These are phyloP conservation scores for Nothophytophthora sp. DNA, from an alignment of 352 stramenopile genomes.

Conservation along the genomic window DNA sequence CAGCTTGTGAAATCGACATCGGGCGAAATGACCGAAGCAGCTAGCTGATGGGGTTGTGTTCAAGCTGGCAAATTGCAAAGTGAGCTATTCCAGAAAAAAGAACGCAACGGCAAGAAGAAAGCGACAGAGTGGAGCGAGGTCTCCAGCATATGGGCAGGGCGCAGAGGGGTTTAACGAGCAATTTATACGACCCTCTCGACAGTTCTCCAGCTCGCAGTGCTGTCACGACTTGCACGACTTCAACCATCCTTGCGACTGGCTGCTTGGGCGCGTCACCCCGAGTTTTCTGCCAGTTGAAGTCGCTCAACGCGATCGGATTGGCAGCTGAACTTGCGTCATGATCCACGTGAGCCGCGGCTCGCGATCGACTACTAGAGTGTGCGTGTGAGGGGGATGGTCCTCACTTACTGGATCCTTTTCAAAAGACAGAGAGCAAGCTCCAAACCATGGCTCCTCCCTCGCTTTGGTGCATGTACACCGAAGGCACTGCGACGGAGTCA, in stretches of 20 bases:
- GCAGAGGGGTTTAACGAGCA: too few relatives aligned
- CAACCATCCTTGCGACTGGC: neutral
- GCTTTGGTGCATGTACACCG: too few relatives aligned
- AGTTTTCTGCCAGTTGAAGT: neutral
- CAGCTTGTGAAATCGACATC: constrained; percentile 8
- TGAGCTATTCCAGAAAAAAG: constrained; percentile 8
- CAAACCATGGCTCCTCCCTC: too few relatives aligned
- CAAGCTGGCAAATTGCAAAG: constrained; percentile 20
- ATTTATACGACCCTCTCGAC: too few relatives aligned
- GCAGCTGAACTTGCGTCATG: constrained; percentile 11
- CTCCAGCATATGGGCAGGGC: too few relatives aligned
- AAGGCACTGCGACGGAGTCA: too few relatives aligned
- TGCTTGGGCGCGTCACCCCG: constrained; percentile 11
- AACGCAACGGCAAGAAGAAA: neutral
- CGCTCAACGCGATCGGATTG: constrained; percentile 5
- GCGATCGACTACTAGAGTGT: neutral
- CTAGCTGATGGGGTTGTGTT: neutral
- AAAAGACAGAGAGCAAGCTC: too few relatives aligned
- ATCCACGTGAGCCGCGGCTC: neutral
- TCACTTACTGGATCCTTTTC: too few relatives aligned
- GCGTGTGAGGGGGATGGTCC: neutral
- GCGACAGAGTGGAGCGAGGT: neutral
- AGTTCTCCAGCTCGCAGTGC: too few relatives aligned
- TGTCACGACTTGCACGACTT: constrained; percentile 3
- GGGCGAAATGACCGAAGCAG: neutral